Conservation (phyloP, 2,329 filamentous ascomycete species). For the Niveomyces coronatus region DNA sequence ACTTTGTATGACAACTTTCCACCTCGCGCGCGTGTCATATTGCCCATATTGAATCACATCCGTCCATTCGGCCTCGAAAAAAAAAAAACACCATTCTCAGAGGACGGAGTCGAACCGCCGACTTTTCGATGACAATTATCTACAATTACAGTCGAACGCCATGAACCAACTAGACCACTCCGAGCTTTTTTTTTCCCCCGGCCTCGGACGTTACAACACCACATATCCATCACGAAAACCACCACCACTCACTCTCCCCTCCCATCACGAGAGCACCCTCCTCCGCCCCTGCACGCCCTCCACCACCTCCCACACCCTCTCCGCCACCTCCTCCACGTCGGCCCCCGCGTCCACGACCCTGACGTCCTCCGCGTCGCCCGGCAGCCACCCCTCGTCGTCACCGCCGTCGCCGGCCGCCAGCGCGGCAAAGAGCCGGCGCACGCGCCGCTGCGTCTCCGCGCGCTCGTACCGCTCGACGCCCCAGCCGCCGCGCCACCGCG, state of each 20-base stretch:
- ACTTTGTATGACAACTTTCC: no score
- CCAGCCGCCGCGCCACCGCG: slow-evolving; percentile 71
- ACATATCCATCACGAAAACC: neutral
- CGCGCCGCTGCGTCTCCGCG: slow-evolving; percentile 68
- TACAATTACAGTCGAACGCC: slow-evolving; percentile 17
- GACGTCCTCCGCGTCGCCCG: slow-evolving; percentile 42
- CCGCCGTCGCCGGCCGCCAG: slow-evolving; percentile 38
- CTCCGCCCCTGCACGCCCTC: slow-evolving; percentile 36
- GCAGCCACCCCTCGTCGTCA: slow-evolving; percentile 24
- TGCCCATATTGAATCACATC: neutral
- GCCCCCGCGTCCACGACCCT: slow-evolving; percentile 44
- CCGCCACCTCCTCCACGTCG: slow-evolving; percentile 45
- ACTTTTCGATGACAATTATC: slow-evolving; percentile 16
- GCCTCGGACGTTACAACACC: neutral
- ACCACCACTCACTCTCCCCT: neutral
- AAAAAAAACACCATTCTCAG: slow-evolving; percentile 11
- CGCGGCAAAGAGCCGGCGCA: slow-evolving; percentile 62
- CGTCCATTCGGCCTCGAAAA: neutral
- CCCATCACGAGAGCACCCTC: slow-evolving; percentile 27
- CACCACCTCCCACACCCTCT: slow-evolving; percentile 44
- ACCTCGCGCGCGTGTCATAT: neutral
- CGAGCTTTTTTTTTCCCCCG: slow-evolving; percentile 9
- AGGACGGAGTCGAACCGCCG: slow-evolving; percentile 20
- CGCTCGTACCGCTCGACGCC: slow-evolving; percentile 85
- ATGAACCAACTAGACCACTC: slow-evolving; percentile 21